Evolutionary conservation across 2,329 filamentous ascomycete species (phyloP), one percentile per base, ranked within the genome.

Genomic region (Pseudofabraea citricarpa): DNA sequence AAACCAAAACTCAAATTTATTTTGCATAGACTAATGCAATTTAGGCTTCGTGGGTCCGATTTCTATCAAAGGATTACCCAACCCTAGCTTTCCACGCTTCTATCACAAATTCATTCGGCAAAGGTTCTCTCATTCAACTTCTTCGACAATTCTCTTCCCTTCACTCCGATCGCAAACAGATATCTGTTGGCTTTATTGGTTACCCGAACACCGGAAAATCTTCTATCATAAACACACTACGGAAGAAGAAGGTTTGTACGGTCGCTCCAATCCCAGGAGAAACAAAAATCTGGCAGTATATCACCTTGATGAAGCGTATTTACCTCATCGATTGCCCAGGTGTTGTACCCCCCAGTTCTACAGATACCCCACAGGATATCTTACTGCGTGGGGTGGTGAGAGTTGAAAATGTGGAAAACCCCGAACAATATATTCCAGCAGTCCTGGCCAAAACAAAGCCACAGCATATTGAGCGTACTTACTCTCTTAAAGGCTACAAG

Each of bases 201-300:
- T 93, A 93, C 53, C 93, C 93, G 3, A 98, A 97, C 57, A 90
- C 88, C 1, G 93, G 93, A 56, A 98, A 98, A 66, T 95, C 87
- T 3, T 93, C 87, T 33, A 93, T 98, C 54, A 97, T 98, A 69
- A 98, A 98, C 69, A 95, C 91, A 0, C 71, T 98, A 3, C 79
- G 90, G 36, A 91, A 90, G 64, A 97, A 96, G 73, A 90, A 93
- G 64, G 90, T 96, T 31, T 90, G 90, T 69, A 93, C 77, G 13
- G 89, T 95, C 3, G 93, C 93, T 6, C 93, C 91, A 5, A 95
- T 97, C 49, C 91, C 93, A 6, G 93, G 90, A 12, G 90, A 96
- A 71, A 97, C 91, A 24, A 97, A 96, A 68, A 87, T 96, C 22
- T 97, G 93, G 91, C 91, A 96, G 64, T 96, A 96, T 60, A 89